Conservation (phyloP, 2,329 filamentous ascomycete genomes). For the Fusarium praegraminearum region DNA sequence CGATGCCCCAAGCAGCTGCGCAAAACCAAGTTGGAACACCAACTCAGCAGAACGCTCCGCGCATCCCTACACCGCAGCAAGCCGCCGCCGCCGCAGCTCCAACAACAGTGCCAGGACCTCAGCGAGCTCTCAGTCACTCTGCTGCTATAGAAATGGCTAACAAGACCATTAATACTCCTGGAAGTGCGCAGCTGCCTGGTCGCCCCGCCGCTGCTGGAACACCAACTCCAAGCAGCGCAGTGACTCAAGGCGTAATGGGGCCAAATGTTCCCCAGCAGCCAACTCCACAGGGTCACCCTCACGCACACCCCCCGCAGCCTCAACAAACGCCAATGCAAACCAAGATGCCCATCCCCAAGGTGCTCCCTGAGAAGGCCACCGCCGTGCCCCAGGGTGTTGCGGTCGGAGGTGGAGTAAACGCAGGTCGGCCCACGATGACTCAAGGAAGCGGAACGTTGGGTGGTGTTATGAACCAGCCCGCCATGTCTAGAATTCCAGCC, state of each 20-base stretch:
- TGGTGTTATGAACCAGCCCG: conserved; percentile 88
- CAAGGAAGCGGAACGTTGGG: conserved; percentile 81
- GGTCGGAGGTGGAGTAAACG: conserved; percentile 71
- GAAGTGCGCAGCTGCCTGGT: conserved; percentile 48
- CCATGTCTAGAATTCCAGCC: conserved; percentile 81
- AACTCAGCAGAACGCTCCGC: conserved; percentile 62
- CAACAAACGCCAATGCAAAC: conserved; percentile 59
- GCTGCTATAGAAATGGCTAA: conserved; percentile 64
- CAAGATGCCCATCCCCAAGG: conserved; percentile 87
- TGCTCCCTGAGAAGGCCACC: conserved; percentile 74
- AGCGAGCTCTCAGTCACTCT: conserved; percentile 61
- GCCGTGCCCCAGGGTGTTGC: conserved; percentile 78
- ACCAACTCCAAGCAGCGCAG: conserved; percentile 48
- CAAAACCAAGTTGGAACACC: conserved; percentile 60
- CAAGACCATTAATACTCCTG: conserved; percentile 53
- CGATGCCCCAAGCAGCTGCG: conserved; percentile 55
- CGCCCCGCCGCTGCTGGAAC: conserved; percentile 50
- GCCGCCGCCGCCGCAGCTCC: conserved; percentile 55
- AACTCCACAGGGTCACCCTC: conserved; percentile 57
- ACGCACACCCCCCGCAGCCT: conserved; percentile 62
- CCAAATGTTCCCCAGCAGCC: conserved; percentile 49
- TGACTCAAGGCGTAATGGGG: conserved; percentile 51
- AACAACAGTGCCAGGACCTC: conserved; percentile 53
- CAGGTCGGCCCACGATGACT: conserved; percentile 83
- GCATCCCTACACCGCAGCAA: conserved; percentile 66